Evolutionary conservation across 495 filamentous ascomycete genomes (phyloP).

Genomic region (Letharia columbiana): DNA sequence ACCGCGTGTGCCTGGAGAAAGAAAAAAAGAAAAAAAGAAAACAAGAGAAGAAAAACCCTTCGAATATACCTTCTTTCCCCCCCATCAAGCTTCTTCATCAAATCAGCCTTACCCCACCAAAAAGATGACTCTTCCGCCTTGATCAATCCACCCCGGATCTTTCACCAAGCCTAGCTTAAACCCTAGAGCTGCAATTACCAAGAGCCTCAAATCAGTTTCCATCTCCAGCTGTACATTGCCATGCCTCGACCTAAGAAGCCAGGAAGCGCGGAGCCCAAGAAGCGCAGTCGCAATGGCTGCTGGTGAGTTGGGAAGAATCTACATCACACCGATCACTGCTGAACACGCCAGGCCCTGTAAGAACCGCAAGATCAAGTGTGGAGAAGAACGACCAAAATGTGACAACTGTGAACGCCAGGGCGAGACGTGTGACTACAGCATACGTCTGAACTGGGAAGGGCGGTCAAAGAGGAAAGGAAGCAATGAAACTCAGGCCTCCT

Average conservation of each 20-base stretch:
- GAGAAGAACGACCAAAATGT: conserved; percentile 72
- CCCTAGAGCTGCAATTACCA: background rate
- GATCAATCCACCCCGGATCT: background rate
- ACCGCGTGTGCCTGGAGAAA: background rate
- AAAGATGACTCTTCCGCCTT: background rate
- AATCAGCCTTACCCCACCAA: background rate
- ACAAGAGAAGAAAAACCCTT: too few relatives aligned
- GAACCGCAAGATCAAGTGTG: conserved; percentile 79
- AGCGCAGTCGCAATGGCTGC: conserved; percentile 74
- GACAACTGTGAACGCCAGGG: conserved; percentile 67
- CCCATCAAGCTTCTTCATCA: background rate
- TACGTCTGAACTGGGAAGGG: conserved; percentile 70
- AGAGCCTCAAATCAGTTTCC: background rate
- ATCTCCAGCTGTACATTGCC: conserved; percentile 28
- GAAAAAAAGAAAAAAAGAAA: background rate
- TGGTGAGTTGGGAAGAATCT: conserved; percentile 47
- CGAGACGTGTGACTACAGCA: conserved; percentile 78
- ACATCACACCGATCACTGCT: background rate
- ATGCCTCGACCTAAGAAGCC: conserved; percentile 63
- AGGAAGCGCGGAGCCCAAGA: conserved; percentile 58
- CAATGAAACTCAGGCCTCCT: conserved; percentile 22
- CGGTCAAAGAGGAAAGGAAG: conserved; percentile 44
- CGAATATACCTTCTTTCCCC: background rate
- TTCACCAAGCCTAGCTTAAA: background rate
- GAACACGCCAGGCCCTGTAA: conserved; percentile 68